Evolutionary conservation across 2,329 filamentous ascomycete genomes (phyloP).

Genomic region (Escovopsis sp.): DNA sequence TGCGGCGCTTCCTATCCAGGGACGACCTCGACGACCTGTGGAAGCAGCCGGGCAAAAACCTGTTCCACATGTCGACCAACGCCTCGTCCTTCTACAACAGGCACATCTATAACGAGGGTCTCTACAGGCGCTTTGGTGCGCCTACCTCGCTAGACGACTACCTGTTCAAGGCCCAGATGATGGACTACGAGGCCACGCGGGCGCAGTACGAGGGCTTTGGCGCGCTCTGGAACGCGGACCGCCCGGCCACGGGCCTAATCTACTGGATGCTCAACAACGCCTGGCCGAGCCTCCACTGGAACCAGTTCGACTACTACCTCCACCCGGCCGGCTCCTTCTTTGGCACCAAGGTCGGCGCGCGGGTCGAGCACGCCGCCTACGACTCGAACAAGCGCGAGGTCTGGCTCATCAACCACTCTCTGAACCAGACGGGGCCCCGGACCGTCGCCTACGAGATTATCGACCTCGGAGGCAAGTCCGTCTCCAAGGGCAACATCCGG

Average conservation of each 20-base stretch:
- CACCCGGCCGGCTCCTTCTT: slow-evolving; percentile 44
- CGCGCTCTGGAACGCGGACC: slow-evolving; percentile 31
- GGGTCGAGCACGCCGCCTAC: slow-evolving; percentile 39
- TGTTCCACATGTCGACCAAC: slow-evolving; percentile 46
- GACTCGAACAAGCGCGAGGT: slow-evolving; percentile 33
- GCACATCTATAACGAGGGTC: slow-evolving; percentile 40
- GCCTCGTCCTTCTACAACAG: slow-evolving; percentile 41
- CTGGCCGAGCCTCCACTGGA: slow-evolving; percentile 52
- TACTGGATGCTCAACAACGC: slow-evolving; percentile 57
- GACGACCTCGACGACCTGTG: slow-evolving; percentile 41
- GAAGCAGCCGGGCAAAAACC: slow-evolving; percentile 33
- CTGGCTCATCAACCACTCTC: slow-evolving; percentile 40
- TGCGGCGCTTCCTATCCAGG: slow-evolving; percentile 37
- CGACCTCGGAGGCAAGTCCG: slow-evolving; percentile 27
- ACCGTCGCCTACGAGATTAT: slow-evolving; percentile 35
- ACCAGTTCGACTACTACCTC: slow-evolving; percentile 48
- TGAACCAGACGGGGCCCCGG: slow-evolving; percentile 24
- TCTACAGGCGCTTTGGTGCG: slow-evolving; percentile 35
- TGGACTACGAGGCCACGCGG: slow-evolving; percentile 49
- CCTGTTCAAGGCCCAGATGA: slow-evolving; percentile 42
- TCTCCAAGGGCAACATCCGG: slow-evolving; percentile 20
- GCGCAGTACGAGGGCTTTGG: slow-evolving; percentile 44
- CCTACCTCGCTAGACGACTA: slow-evolving; percentile 42
- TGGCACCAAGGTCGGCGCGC: slow-evolving; percentile 37
- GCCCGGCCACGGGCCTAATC: slow-evolving; percentile 44